Percentiles rank a stretch among this genome's conserved stretches.
These are phyloP conservation scores for Brassica balearica DNA, from an alignment of 441 rosid genomes.

Conservation along the genomic window DNA sequence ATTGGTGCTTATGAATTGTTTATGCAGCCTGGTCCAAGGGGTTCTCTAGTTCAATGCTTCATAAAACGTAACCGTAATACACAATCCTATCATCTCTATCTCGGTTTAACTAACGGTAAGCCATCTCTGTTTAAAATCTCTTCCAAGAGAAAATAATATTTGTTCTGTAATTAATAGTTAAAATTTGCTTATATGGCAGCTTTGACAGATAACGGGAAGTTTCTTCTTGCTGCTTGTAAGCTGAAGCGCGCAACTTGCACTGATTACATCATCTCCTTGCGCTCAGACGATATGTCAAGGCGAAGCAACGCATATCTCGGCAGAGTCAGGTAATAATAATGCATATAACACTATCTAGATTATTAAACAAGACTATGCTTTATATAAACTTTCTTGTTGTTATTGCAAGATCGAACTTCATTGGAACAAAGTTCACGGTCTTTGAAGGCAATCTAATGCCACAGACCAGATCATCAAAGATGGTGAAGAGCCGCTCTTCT, in stretches of 20 bases:
- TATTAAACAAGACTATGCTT: too few relatives aligned
- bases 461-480: conserved; percentile 51
- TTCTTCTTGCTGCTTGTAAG: conserved; percentile 75
- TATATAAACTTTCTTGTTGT: conserved; percentile 6
- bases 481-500: conserved; percentile 59
- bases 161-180: background rate
- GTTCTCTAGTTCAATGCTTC: conserved; percentile 73
- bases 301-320: conserved; percentile 52
- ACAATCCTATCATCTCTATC: conserved; percentile 68
- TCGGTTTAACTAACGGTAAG: conserved; percentile 63
- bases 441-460: conserved; percentile 54
- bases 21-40: conserved; percentile 91
- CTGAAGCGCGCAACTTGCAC: conserved; percentile 69
- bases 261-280: conserved; percentile 58
- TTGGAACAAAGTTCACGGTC: conserved; percentile 71
- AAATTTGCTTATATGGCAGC: conserved; percentile 42
- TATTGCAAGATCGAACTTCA: conserved; percentile 66
- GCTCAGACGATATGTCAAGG: conserved; percentile 54
- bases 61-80: conserved; percentile 62
- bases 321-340: conserved; percentile 55
- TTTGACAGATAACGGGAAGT: conserved; percentile 65
- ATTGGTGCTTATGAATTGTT: too few relatives aligned
- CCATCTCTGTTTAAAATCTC: conserved; percentile 10
- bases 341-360: background rate
- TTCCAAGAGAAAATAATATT: too few relatives aligned